phyloP scores from a whole-genome alignment of 108 stramenopile genomes.

The Nannochloropsis granulata region DNA sequence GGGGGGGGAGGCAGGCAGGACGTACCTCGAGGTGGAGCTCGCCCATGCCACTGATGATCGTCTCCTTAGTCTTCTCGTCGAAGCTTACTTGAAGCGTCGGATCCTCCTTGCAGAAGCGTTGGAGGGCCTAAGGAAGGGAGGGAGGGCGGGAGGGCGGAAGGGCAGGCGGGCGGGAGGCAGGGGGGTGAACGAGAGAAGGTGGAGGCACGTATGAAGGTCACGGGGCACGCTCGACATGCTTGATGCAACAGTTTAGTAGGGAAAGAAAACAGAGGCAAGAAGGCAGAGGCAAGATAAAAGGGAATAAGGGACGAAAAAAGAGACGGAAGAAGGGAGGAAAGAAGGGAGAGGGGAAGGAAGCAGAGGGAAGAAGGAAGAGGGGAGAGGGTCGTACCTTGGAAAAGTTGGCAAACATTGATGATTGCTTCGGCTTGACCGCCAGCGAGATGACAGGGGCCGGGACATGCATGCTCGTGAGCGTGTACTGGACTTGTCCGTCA shows the following conservation, averaged over 20 bases:
- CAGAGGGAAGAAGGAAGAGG: conserved; percentile 17
- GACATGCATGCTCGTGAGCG: conserved; percentile 91
- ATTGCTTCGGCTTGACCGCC: conserved; percentile 74
- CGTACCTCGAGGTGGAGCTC: conserved; percentile 85
- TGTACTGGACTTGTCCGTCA: conserved; percentile 51
- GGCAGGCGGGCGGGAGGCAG: neutral
- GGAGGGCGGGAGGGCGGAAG: neutral
- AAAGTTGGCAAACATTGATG: conserved; percentile 60
- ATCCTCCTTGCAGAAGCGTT: conserved; percentile 60
- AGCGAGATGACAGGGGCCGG: conserved; percentile 96
- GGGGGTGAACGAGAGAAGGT: neutral
- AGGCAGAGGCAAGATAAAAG: neutral
- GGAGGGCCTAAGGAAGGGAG: neutral
- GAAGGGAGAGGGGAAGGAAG: neutral
- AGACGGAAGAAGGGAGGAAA: neutral
- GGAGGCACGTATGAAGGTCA: neutral
- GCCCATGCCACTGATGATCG: conserved; percentile 97
- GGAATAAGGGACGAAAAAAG: neutral
- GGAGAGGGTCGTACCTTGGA: conserved; percentile 78
- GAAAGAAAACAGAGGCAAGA: neutral
- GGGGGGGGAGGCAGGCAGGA: neutral
- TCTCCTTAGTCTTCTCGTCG: conserved; percentile 85
- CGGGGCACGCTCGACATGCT: no score
- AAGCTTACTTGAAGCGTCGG: conserved; percentile 84
- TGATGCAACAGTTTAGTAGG: no score